These are phyloP conservation scores for Raphanus hybrid DNA, from an alignment of 441 rosid genomes.

Conservation along the genomic window DNA sequence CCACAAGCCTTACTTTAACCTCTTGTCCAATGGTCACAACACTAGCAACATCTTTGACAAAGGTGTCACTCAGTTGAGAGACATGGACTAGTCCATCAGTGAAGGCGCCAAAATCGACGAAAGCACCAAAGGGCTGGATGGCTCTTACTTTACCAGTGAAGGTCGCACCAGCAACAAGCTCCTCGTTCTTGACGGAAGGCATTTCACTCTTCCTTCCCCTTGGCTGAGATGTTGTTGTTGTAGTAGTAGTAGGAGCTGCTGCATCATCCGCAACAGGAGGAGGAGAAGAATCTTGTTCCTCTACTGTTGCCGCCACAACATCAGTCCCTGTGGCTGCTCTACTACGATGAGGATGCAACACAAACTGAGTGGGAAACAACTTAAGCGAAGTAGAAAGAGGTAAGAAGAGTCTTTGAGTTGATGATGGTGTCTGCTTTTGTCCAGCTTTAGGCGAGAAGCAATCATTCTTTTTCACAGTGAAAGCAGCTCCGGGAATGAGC, in stretches of 20 bases:
- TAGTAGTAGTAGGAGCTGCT: constrained; percentile 46
- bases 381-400: constrained; percentile 57
- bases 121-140: constrained; percentile 95
- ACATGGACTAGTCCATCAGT: constrained; percentile 96
- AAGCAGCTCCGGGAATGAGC: constrained; percentile 64
- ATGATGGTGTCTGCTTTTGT: constrained; percentile 1
- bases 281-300: constrained; percentile 64
- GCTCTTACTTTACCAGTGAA: constrained; percentile 92
- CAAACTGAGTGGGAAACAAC: constrained; percentile 49
- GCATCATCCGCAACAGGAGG: constrained; percentile 53
- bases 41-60: constrained; percentile 80
- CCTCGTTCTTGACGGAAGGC: constrained; percentile 82
- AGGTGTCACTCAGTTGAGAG: constrained; percentile 77
- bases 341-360: constrained; percentile 46
- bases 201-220: constrained; percentile 60
- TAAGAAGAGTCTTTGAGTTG: constrained; percentile 46
- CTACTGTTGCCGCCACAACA: constrained; percentile 59
- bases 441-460: constrained; percentile 46
- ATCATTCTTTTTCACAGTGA: constrained; percentile 49
- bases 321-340: constrained; percentile 78
- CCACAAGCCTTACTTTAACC: constrained; percentile 78
- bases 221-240: constrained; percentile 49
- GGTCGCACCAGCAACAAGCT: constrained; percentile 72
- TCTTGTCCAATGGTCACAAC: constrained; percentile 87
- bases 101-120: constrained; percentile 54